A percentile compares a stretch with the other conserved stretches of the same genome.
phyloP scores from a whole-genome alignment of 192 early-diverging fungal species.

The Glomus cerebriforme region DNA sequence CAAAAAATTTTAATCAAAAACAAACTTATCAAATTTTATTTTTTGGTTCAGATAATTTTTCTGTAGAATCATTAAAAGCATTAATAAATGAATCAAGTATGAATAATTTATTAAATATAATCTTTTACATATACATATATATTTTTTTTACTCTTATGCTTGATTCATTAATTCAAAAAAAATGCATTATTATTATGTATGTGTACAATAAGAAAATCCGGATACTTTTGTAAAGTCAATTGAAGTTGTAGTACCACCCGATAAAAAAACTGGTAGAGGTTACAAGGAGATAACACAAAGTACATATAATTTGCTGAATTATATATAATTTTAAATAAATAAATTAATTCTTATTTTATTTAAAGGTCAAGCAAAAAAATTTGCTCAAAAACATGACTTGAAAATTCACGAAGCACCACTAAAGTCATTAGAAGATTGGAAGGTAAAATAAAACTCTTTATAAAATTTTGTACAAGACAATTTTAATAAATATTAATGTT shows the following conservation, averaged over 20 bases:
- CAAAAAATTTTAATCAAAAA: neutral
- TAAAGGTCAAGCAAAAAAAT: slow-evolving; percentile 51
- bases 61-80: slow-evolving; percentile 57
- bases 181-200: neutral
- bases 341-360: neutral
- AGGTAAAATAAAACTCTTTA: slow-evolving; percentile 32
- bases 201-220: slow-evolving; percentile 26
- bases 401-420: slow-evolving; percentile 54
- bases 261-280: slow-evolving; percentile 40
- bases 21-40: slow-evolving; percentile 59
- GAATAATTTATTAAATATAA: too few relatives aligned
- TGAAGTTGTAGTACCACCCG: slow-evolving; percentile 38
- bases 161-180: neutral
- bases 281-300: slow-evolving; percentile 7
- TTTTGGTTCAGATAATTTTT: slow-evolving; percentile 89
- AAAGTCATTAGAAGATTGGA: slow-evolving; percentile 54
- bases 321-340: neutral
- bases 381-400: slow-evolving; percentile 47
- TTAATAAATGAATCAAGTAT: slow-evolving; percentile 57
- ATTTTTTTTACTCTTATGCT: too few relatives aligned
- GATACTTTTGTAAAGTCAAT: slow-evolving; percentile 29
- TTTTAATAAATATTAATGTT: neutral
- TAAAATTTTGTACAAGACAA: neutral
- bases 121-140: too few relatives aligned
- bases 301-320: neutral